Percentiles rank a stretch among this genome's conserved stretches.
Conservation (phyloP, 2,329 filamentous ascomycete species). For the Cladophialophora yegresii region DNA sequence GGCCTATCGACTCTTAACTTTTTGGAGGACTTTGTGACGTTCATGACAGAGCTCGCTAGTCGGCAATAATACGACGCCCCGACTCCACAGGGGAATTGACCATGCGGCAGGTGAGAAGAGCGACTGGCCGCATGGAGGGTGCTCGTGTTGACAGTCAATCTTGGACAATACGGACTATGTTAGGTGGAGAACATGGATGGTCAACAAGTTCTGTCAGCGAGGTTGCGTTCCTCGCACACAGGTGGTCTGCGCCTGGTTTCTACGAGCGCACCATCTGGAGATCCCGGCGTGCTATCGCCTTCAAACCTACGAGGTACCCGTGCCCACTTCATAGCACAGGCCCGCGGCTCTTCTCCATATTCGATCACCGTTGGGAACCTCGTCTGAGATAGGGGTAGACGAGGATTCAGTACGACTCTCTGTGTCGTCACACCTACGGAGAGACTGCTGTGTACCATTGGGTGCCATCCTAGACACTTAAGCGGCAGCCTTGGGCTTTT, state of each 20-base stretch:
- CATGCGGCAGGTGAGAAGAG: constrained; percentile 9
- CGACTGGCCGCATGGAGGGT: not conserved
- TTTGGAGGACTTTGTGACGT: constrained; percentile 15
- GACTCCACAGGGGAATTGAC: constrained; percentile 13
- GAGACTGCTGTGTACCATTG: not conserved
- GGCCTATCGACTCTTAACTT: constrained; percentile 11
- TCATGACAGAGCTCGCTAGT: constrained; percentile 18
- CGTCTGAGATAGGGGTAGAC: constrained; percentile 8
- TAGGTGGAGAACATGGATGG: constrained; percentile 1
- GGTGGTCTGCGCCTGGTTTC: not conserved
- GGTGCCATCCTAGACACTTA: not conserved
- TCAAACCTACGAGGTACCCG: too few species aligned
- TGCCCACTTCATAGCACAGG: not conserved
- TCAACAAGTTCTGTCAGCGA: not conserved
- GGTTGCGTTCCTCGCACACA: not conserved
- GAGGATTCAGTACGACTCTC: not conserved
- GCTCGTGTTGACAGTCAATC: constrained; percentile 5
- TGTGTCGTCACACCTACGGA: not conserved
- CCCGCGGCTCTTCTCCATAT: constrained; percentile 13
- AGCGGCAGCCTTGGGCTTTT: not conserved
- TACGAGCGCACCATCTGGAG: not conserved
- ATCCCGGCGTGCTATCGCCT: not conserved
- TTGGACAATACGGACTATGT: constrained; percentile 7
- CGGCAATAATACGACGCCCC: constrained; percentile 14
- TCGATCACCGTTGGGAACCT: constrained; percentile 17